These are phyloP conservation scores for Graphiopsis chlorocephala DNA, from an alignment of 2,329 filamentous ascomycete genomes.

Conservation along the genomic window DNA sequence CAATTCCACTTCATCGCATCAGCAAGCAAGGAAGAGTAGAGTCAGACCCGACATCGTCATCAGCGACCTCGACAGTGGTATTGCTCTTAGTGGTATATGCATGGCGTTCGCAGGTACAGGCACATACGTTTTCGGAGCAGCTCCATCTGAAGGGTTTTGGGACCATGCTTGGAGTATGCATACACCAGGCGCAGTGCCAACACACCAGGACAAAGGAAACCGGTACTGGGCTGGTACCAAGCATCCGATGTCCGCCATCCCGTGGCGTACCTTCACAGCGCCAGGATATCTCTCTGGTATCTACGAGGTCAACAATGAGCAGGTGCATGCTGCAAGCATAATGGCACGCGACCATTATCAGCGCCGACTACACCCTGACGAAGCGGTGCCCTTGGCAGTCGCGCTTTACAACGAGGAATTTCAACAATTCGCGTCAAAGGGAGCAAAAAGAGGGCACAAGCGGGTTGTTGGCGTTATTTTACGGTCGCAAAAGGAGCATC, in stretches of 20 bases:
- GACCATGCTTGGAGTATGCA: not conserved
- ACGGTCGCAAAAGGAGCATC: not conserved
- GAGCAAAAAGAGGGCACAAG: not conserved
- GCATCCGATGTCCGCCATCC: constrained; percentile 41
- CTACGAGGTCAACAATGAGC: constrained; percentile 72
- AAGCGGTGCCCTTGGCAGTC: constrained; percentile 77
- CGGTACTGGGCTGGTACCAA: constrained; percentile 6
- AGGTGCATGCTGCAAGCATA: constrained; percentile 74
- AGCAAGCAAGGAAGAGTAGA: constrained; percentile 17
- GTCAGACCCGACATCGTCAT: constrained; percentile 59
- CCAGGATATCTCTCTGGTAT: constrained; percentile 67
- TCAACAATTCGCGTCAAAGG: constrained; percentile 36
- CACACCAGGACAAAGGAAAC: not conserved
- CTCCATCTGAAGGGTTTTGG: constrained; percentile 55
- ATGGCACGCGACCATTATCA: constrained; percentile 86
- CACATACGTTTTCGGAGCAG: constrained; percentile 78
- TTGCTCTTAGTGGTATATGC: constrained; percentile 80
- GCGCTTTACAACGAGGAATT: constrained; percentile 86
- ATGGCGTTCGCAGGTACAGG: constrained; percentile 70
- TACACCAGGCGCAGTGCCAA: not conserved
- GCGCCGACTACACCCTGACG: constrained; percentile 84
- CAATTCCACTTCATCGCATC: not conserved
- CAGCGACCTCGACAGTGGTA: constrained; percentile 81
- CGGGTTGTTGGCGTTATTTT: not conserved
- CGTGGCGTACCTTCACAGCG: constrained; percentile 76